phyloP scores from a whole-genome alignment of 2,329 filamentous ascomycete species.

The Aureobasidium namibiae region DNA sequence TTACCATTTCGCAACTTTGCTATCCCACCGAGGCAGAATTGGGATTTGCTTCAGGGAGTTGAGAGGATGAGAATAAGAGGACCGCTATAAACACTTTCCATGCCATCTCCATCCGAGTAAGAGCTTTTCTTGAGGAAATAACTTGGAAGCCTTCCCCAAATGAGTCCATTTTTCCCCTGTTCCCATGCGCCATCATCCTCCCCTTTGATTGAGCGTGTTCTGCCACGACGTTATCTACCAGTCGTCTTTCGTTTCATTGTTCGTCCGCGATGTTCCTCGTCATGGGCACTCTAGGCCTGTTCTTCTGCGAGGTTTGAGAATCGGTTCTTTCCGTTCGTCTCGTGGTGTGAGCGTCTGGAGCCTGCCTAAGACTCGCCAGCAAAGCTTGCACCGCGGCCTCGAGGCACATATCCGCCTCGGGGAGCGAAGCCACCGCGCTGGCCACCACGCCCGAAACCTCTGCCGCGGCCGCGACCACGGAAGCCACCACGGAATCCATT shows the following conservation, averaged over 20 bases:
- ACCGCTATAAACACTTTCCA: conserved; percentile 9
- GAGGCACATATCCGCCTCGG: neutral
- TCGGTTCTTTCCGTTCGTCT: neutral
- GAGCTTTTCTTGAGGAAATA: neutral
- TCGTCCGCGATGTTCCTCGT: neutral
- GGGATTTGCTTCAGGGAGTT: neutral
- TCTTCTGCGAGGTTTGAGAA: neutral
- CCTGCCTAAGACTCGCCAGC: conserved; percentile 6
- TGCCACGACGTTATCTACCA: neutral
- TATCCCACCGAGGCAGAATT: no score
- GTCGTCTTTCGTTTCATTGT: neutral
- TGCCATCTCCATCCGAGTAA: neutral
- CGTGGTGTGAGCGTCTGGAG: neutral
- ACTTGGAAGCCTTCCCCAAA: neutral
- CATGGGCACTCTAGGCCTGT: neutral
- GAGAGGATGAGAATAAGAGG: neutral
- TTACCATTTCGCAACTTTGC: no score
- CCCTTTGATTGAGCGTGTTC: no score
- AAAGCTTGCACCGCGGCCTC: conserved; percentile 3
- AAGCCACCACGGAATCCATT: conserved; percentile 63
- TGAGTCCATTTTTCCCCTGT: neutral
- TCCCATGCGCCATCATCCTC: conserved; percentile 6
- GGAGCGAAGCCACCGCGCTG: neutral
- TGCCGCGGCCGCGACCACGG: conserved; percentile 70
- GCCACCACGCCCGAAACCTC: conserved; percentile 43